These are phyloP conservation scores for Suillus hirtellus DNA, from an alignment of 768 basidiomycete species.

Conservation along the genomic window DNA sequence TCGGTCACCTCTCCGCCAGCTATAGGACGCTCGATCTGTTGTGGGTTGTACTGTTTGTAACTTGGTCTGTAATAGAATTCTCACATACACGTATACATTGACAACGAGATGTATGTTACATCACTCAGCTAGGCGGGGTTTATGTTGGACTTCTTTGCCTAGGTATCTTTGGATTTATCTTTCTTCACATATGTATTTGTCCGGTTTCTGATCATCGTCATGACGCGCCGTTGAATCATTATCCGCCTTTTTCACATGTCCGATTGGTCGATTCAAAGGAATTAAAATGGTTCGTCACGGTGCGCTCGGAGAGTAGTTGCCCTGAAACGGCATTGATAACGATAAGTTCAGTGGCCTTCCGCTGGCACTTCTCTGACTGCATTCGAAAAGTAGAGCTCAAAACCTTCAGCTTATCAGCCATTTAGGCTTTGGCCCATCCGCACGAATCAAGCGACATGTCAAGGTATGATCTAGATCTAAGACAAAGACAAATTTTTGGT, in stretches of 20 bases:
- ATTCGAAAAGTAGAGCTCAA: background rate
- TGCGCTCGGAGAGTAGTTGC: background rate
- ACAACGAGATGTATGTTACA: background rate
- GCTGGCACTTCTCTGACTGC: background rate
- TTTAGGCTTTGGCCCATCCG: background rate
- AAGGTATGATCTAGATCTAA: constrained; percentile 1
- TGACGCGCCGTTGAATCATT: background rate
- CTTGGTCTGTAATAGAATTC: constrained; percentile 8
- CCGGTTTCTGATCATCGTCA: constrained; percentile 1
- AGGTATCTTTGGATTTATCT: background rate
- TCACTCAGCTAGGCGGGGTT: background rate
- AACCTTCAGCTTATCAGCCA: background rate
- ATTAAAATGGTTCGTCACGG: background rate
- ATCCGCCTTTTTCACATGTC: background rate
- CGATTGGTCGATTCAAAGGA: background rate
- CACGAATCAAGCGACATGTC: background rate
- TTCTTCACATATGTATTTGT: constrained; percentile 3
- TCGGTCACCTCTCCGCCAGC: background rate
- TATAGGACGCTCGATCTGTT: constrained; percentile 3
- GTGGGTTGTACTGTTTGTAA: constrained; percentile 6
- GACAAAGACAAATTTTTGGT: background rate
- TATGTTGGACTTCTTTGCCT: background rate
- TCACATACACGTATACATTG: constrained; percentile 1
- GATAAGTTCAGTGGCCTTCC: background rate
- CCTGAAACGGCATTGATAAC: background rate